phyloP scores from a whole-genome alignment of 768 basidiomycete species.

The Baorangia bicolor region DNA sequence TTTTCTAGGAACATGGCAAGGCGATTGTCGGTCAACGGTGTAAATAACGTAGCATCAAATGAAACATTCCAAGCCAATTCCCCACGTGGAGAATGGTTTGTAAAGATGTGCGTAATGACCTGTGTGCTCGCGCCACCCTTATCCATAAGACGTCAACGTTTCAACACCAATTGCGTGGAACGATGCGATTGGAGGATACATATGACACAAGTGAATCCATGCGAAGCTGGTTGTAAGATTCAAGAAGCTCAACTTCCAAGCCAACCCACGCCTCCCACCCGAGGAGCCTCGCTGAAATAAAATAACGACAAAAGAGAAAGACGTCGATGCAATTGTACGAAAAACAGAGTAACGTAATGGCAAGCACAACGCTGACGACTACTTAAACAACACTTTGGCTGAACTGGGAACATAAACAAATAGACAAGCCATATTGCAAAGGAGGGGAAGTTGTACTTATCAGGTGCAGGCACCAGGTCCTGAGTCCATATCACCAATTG shows the following conservation, averaged over 20 bases:
- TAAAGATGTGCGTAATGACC: not conserved
- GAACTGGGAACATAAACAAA: constrained; percentile 22
- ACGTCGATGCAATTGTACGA: constrained; percentile 16
- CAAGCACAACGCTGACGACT: constrained; percentile 27
- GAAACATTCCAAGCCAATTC: not conserved
- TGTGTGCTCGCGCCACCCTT: not conserved
- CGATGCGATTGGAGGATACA: constrained; percentile 15
- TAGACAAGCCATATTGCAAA: constrained; percentile 25
- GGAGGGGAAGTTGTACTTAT: constrained; percentile 21
- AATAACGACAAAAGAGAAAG: constrained; percentile 20
- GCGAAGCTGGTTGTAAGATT: constrained; percentile 15
- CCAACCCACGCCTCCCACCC: constrained; percentile 13
- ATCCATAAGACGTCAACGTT: not conserved
- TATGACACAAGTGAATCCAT: constrained; percentile 10
- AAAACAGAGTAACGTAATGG: constrained; percentile 22
- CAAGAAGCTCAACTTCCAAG: constrained; percentile 41
- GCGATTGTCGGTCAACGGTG: constrained; percentile 82
- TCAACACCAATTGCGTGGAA: not conserved
- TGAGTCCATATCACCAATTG: constrained; percentile 20
- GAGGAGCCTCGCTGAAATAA: constrained; percentile 17
- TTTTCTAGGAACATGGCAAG: constrained; percentile 72
- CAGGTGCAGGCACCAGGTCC: constrained; percentile 26
- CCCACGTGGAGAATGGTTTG: not conserved
- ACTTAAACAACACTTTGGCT: constrained; percentile 28
- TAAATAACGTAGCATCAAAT: constrained; percentile 48